A percentile compares a stretch with the other conserved stretches of the same genome.
These are phyloP conservation scores for Geotrichum reessii DNA, from an alignment of 1,139 yeast species.

Conservation along the genomic window DNA sequence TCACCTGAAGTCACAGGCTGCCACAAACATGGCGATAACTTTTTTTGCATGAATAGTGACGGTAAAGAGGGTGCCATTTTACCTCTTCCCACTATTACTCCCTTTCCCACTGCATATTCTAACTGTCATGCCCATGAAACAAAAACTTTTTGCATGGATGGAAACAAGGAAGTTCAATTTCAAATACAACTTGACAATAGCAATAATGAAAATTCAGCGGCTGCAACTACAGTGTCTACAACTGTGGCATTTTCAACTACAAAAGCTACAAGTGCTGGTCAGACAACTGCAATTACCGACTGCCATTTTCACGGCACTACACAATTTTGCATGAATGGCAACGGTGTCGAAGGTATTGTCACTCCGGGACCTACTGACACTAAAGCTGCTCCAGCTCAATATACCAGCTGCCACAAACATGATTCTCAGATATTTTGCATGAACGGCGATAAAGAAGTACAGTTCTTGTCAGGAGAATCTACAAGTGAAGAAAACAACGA, in stretches of 20 bases:
- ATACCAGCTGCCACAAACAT: slow-evolving; percentile 36
- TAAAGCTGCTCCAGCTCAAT: slow-evolving; percentile 28
- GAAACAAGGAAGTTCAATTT: slow-evolving; percentile 31
- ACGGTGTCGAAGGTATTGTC: slow-evolving; percentile 36
- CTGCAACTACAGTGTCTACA: background rate
- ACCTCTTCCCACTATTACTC: slow-evolving; percentile 33
- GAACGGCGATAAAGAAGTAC: slow-evolving; percentile 29
- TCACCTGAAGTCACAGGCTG: slow-evolving; percentile 2
- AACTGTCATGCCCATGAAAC: slow-evolving; percentile 36
- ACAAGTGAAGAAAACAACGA: background rate
- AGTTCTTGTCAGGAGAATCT: slow-evolving; percentile 26
- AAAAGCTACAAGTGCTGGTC: slow-evolving; percentile 1
- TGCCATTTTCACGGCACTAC: slow-evolving; percentile 36
- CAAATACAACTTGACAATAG: slow-evolving; percentile 14
- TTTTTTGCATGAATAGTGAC: background rate
- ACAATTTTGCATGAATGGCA: slow-evolving; percentile 32
- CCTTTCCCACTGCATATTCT: slow-evolving; percentile 31
- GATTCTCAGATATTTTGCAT: slow-evolving; percentile 32
- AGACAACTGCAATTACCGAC: slow-evolving; percentile 26
- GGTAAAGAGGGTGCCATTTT: slow-evolving; percentile 20
- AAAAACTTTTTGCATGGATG: slow-evolving; percentile 30
- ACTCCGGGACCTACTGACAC: slow-evolving; percentile 33
- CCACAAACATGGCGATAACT: background rate
- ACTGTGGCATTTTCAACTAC: background rate
- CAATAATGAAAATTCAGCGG: background rate